phyloP scores from a whole-genome alignment of 768 basidiomycete species.

The Cystobasidium onofrii region DNA sequence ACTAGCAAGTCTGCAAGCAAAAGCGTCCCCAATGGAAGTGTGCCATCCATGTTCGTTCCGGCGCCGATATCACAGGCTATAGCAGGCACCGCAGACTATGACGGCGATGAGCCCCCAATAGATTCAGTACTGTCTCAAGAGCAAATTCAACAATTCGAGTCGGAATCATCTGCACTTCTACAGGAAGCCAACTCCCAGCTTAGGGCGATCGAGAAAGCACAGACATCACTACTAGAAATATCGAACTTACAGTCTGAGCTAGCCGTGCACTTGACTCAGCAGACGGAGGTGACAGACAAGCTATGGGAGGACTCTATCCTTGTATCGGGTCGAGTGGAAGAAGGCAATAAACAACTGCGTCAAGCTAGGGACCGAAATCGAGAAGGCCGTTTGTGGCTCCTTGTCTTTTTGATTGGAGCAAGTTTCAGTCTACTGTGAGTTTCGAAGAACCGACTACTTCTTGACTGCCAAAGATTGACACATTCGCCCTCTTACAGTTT shows the following conservation, averaged over 20 bases:
- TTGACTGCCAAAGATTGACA: slow-evolving; percentile 43
- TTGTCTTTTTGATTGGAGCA: slow-evolving; percentile 85
- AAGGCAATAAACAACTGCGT: slow-evolving; percentile 79
- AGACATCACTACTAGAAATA: slow-evolving; percentile 84
- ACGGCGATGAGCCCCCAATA: slow-evolving; percentile 55
- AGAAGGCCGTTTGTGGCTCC: slow-evolving; percentile 78
- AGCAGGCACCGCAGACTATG: slow-evolving; percentile 47
- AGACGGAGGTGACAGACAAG: slow-evolving; percentile 86
- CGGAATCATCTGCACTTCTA: slow-evolving; percentile 79
- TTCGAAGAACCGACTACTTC: slow-evolving; percentile 51
- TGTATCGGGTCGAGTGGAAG: slow-evolving; percentile 73
- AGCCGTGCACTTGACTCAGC: slow-evolving; percentile 72
- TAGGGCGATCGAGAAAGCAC: slow-evolving; percentile 81
- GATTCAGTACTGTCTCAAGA: slow-evolving; percentile 73
- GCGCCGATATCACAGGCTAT: slow-evolving; percentile 22
- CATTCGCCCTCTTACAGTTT: slow-evolving; percentile 56
- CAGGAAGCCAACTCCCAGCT: slow-evolving; percentile 75
- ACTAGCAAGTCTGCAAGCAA: not conserved
- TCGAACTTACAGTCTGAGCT: slow-evolving; percentile 86
- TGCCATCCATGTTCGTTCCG: slow-evolving; percentile 36
- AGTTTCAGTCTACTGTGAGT: slow-evolving; percentile 70
- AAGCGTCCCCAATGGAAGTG: not conserved
- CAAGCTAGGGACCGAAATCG: slow-evolving; percentile 79
- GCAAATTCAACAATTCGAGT: slow-evolving; percentile 85
- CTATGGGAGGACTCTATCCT: slow-evolving; percentile 89